A percentile compares a stretch with the other conserved stretches of the same genome.
These are phyloP conservation scores for Dendrobium chrysotoxum DNA, from an alignment of 106 monocot genomes.

Conservation along the genomic window DNA sequence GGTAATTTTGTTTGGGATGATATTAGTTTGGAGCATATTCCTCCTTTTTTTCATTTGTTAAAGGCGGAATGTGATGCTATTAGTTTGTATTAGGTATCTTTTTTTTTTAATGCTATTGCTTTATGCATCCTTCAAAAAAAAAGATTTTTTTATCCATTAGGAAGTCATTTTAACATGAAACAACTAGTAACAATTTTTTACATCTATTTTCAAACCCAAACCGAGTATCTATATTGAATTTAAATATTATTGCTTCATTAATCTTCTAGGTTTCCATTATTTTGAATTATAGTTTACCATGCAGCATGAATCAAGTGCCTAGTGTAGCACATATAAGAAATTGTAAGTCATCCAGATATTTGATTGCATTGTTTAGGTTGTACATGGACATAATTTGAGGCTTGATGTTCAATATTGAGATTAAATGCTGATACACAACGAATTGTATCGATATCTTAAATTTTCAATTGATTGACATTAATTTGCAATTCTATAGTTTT, in stretches of 20 bases:
- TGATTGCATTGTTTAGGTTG: not conserved
- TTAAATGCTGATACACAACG: not conserved
- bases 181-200: too few relatives aligned
- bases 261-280: not conserved
- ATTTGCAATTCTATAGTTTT: not conserved
- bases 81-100: too few relatives aligned
- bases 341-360: not conserved
- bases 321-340: not conserved
- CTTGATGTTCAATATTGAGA: not conserved
- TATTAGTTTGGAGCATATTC: too few relatives aligned
- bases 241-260: not conserved
- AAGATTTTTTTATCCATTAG: too few relatives aligned
- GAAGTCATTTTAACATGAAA: too few relatives aligned
- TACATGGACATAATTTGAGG: not conserved
- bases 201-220: too few relatives aligned
- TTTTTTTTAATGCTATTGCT: too few relatives aligned
- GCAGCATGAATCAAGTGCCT: not conserved
- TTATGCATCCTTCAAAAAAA: too few relatives aligned
- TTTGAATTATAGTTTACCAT: slow-evolving; percentile 1
- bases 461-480: not conserved
- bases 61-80: too few relatives aligned
- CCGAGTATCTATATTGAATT: too few relatives aligned
- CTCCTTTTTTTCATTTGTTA: too few relatives aligned
- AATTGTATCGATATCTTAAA: not conserved
- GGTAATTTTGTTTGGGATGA: too few relatives aligned